phyloP scores from a whole-genome alignment of 306 rosid species.

The Rosa multiflora region DNA sequence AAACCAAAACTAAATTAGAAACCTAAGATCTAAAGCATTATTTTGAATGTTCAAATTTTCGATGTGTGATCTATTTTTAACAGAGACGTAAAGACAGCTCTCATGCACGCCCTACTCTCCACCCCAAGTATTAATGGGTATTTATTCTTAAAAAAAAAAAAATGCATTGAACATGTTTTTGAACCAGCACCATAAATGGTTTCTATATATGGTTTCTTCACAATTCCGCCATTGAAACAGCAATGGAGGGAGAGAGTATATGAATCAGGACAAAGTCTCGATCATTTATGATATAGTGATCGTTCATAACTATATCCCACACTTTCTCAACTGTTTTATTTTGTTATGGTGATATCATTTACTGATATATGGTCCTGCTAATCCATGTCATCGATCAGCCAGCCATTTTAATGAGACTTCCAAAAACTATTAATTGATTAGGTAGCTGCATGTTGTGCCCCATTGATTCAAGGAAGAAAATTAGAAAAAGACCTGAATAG shows the following conservation, averaged over 20 bases:
- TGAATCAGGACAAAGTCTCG: constrained; percentile 3
- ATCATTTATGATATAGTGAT: background rate
- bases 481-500: background rate
- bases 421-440: background rate
- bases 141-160: background rate
- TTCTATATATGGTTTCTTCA: background rate
- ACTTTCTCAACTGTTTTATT: constrained; percentile 17
- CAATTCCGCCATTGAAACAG: background rate
- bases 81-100: background rate
- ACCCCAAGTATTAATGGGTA: background rate
- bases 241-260: background rate
- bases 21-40: no score
- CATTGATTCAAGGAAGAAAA: background rate
- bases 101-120: background rate
- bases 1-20: no score
- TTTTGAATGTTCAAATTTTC: background rate
- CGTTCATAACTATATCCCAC: background rate
- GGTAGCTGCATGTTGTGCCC: background rate
- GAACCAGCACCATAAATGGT: background rate
- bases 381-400: constrained; percentile 1
- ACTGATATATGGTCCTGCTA: constrained; percentile 13
- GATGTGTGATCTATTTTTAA: background rate
- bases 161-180: background rate
- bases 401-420: background rate
- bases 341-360: background rate